A percentile compares a stretch with the other conserved stretches of the same genome.
Evolutionary conservation across 352 stramenopile species (phyloP).

Genomic region (Pythium inflatum): DNA sequence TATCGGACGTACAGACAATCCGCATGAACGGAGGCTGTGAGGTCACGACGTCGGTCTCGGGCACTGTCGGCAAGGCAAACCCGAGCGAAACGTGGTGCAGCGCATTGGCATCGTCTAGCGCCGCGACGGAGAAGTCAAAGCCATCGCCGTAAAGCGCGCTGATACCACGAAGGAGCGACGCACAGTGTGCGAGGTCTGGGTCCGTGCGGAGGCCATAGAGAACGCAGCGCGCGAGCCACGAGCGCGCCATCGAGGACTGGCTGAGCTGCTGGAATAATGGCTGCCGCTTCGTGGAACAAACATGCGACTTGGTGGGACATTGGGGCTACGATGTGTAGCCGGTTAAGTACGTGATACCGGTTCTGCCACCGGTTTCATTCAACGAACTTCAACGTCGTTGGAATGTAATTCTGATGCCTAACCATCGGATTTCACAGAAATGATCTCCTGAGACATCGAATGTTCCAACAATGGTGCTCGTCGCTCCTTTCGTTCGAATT

Average conservation of each 20-base stretch:
- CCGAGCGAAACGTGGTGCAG: conserved; percentile 30
- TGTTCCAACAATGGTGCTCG: no score
- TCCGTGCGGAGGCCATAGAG: conserved; percentile 40
- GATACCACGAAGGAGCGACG: conserved; percentile 57
- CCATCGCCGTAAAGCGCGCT: conserved; percentile 57
- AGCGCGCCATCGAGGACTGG: conserved; percentile 4
- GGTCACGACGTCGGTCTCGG: background rate
- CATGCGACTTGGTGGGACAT: conserved; percentile 24
- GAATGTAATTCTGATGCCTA: background rate
- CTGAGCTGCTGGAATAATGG: background rate
- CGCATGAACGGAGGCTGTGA: conserved; percentile 28
- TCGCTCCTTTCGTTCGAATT: no score
- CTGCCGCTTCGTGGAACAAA: conserved; percentile 23
- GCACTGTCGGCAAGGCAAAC: conserved; percentile 1
- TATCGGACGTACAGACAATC: conserved; percentile 29
- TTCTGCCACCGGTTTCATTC: background rate
- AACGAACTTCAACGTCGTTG: conserved; percentile 2
- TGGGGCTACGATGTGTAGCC: background rate
- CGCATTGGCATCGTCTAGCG: conserved; percentile 14
- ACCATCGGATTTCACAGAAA: background rate
- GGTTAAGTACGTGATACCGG: conserved; percentile 6
- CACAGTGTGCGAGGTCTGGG: conserved; percentile 32
- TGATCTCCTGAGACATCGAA: background rate
- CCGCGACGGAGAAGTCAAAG: conserved; percentile 42
- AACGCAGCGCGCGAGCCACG: conserved; percentile 41